These are phyloP conservation scores for Lasiosphaeriaceae sp. DNA, from an alignment of 495 filamentous ascomycete genomes.

Conservation along the genomic window DNA sequence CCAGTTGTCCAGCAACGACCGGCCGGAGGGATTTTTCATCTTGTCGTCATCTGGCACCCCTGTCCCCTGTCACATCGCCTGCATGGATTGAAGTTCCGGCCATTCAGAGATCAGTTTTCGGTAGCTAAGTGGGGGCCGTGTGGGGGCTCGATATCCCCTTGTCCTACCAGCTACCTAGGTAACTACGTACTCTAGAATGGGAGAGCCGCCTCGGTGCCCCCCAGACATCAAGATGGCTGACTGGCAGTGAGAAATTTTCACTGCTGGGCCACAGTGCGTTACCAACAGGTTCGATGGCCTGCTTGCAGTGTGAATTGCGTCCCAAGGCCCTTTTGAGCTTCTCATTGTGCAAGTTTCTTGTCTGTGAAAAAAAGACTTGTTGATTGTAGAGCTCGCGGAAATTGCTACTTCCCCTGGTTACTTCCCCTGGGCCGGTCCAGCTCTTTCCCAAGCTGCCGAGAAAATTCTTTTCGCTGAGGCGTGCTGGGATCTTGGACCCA, in stretches of 20 bases:
- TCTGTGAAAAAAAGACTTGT: too few species aligned
- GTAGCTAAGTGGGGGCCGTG: conserved; percentile 22
- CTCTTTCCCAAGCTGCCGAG: not conserved
- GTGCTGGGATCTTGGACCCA: conserved; percentile 21
- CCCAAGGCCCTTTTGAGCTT: too few species aligned
- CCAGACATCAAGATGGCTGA: conserved; percentile 26
- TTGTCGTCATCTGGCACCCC: conserved; percentile 22
- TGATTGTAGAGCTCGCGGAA: not conserved
- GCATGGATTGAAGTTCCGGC: conserved; percentile 8
- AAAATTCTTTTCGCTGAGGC: not conserved
- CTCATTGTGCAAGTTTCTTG: too few species aligned
- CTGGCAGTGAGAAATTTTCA: conserved; percentile 23
- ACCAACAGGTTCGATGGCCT: conserved; percentile 21
- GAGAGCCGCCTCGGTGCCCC: conserved; percentile 32
- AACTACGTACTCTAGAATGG: too few species aligned
- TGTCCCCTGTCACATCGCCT: conserved; percentile 7
- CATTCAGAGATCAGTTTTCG: conserved; percentile 13
- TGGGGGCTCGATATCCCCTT: conserved; percentile 11
- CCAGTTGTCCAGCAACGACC: not conserved
- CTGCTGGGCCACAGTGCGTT: conserved; percentile 13
- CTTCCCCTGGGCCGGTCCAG: not conserved
- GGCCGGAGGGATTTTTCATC: conserved; percentile 20
- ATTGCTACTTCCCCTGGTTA: not conserved
- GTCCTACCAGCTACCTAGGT: too few species aligned
- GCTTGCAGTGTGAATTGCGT: not conserved